phyloP scores from a whole-genome alignment of 495 filamentous ascomycete genomes.

The Xanthoparmelia taractica region DNA sequence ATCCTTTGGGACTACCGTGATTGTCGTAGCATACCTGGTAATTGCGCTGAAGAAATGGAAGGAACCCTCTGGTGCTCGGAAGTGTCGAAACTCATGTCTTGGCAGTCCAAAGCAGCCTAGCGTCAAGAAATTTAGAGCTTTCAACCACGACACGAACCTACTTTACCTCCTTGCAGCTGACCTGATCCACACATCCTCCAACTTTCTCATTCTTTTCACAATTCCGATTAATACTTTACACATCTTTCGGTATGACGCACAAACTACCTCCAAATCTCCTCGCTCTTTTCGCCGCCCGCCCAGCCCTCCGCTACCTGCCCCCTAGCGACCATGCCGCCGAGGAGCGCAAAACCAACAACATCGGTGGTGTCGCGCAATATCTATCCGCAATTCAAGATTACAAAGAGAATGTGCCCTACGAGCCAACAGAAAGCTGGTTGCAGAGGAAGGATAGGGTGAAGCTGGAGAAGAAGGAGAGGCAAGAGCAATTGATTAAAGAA shows the following conservation, averaged over 20 bases:
- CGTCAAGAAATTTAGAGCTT: background rate
- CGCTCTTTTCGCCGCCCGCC: slow-evolving; percentile 88
- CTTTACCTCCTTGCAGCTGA: background rate
- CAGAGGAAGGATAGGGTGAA: slow-evolving; percentile 74
- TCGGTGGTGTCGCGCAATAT: slow-evolving; percentile 66
- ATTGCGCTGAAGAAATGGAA: too few species aligned
- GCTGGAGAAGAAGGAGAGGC: slow-evolving; percentile 62
- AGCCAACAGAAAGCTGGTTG: slow-evolving; percentile 86
- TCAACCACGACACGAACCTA: slow-evolving; percentile 10
- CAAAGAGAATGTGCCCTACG: slow-evolving; percentile 63
- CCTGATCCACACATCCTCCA: background rate
- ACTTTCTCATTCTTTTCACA: background rate
- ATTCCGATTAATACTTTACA: background rate
- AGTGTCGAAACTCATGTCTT: too few species aligned
- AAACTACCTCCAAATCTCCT: slow-evolving; percentile 88
- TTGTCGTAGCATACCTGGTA: too few species aligned
- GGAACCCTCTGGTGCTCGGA: too few species aligned
- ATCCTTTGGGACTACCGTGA: too few species aligned
- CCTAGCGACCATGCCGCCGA: slow-evolving; percentile 78
- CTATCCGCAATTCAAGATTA: slow-evolving; percentile 62
- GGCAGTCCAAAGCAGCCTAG: slow-evolving; percentile 1
- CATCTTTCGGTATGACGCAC: slow-evolving; percentile 66
- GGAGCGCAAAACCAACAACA: slow-evolving; percentile 62
- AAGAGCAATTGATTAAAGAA: slow-evolving; percentile 57
- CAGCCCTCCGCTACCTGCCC: slow-evolving; percentile 81